phyloP scores from a whole-genome alignment of 257 asterid species.

The Solanum pinnatisectum region DNA sequence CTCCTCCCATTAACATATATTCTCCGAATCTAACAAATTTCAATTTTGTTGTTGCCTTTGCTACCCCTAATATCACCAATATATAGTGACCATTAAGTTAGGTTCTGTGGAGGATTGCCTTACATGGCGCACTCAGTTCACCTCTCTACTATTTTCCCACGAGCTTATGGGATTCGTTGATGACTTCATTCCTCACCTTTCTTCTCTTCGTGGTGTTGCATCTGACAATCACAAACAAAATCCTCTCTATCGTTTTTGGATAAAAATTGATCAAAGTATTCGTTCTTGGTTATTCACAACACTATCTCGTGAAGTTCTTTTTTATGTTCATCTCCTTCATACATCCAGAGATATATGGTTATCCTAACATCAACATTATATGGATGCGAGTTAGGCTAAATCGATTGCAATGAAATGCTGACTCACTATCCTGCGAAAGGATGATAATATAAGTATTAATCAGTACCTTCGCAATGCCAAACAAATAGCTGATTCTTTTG shows the following conservation, averaged over 20 bases:
- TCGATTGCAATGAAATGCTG: not conserved
- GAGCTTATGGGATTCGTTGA: not conserved
- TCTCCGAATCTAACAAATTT: not conserved
- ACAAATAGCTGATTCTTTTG: too few relatives aligned
- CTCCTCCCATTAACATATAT: not conserved
- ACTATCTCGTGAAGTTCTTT: not conserved
- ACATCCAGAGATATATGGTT: not conserved
- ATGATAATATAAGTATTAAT: too few relatives aligned
- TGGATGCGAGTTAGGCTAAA: not conserved
- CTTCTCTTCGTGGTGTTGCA: not conserved
- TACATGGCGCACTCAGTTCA: not conserved
- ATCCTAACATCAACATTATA: not conserved
- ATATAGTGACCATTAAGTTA: not conserved
- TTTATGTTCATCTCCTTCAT: not conserved
- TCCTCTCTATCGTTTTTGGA: not conserved
- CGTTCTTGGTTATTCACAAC: not conserved
- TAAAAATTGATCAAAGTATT: not conserved
- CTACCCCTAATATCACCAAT: not conserved
- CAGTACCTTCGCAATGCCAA: too few relatives aligned
- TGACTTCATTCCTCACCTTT: not conserved
- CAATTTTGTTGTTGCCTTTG: not conserved
- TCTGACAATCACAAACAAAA: not conserved
- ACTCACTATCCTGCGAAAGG: too few relatives aligned
- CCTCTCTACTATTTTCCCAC: not conserved
- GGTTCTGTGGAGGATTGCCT: not conserved